phyloP scores from a whole-genome alignment of 1,284 basidiomycete species.

The Pseudozyma tsukubaensis region DNA sequence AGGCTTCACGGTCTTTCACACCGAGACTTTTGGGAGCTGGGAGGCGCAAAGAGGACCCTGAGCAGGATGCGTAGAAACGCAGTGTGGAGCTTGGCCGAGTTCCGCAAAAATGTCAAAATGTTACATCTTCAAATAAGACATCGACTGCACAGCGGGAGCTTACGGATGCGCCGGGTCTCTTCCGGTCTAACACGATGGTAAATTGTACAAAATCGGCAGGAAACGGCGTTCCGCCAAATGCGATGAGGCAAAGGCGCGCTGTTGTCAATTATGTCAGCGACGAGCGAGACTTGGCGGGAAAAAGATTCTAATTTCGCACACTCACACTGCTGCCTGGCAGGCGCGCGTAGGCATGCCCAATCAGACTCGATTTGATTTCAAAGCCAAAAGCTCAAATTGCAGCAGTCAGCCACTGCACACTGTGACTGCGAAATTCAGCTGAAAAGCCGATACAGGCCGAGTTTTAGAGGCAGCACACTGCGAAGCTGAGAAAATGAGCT shows the following conservation, averaged over 20 bases:
- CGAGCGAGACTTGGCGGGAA: slow-evolving; percentile 6
- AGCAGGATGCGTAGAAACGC: background rate
- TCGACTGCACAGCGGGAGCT: background rate
- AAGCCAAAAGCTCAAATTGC: background rate
- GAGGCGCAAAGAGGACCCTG: background rate
- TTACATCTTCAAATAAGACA: background rate
- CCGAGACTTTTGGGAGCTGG: background rate
- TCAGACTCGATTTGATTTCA: slow-evolving; percentile 7
- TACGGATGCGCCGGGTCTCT: background rate
- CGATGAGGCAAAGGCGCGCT: slow-evolving; percentile 13
- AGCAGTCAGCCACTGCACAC: too few species aligned
- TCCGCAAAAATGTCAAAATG: background rate
- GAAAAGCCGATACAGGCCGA: slow-evolving; percentile 40
- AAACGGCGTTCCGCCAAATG: background rate
- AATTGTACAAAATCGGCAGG: slow-evolving; percentile 2
- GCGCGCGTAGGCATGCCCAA: background rate
- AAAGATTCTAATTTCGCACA: slow-evolving; percentile 1
- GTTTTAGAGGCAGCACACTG: slow-evolving; percentile 5
- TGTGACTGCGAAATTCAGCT: background rate
- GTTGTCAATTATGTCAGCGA: slow-evolving; percentile 29
- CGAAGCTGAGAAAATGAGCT: background rate
- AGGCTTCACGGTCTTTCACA: too few species aligned
- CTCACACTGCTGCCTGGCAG: background rate
- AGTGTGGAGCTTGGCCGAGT: slow-evolving; percentile 11
- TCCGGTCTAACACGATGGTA: slow-evolving; percentile 4